Evolutionary conservation across 2,329 filamentous ascomycete species (phyloP).

Genomic region (Colletotrichum kahawae): DNA sequence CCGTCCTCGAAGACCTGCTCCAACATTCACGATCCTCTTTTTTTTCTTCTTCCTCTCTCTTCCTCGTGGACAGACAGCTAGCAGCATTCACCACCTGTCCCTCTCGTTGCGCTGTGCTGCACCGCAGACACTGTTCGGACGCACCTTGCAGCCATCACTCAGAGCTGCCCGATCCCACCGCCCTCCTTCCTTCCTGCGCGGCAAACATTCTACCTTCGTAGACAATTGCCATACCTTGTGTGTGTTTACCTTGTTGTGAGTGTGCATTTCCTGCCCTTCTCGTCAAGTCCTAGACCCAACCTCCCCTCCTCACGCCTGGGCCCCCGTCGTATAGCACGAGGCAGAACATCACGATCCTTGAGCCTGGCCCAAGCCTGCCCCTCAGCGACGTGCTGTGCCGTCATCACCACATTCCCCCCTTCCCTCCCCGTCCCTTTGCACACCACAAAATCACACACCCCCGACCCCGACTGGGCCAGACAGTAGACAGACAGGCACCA

Average conservation of each 20-base stretch:
- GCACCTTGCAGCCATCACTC: not conserved
- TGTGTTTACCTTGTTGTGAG: not conserved
- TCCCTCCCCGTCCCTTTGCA: not conserved
- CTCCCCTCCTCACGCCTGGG: not conserved
- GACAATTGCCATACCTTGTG: conserved; percentile 7
- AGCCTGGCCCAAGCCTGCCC: conserved; percentile 17
- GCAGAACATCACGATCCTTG: conserved; percentile 16
- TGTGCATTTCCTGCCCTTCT: not conserved
- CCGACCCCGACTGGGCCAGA: not conserved
- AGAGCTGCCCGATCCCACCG: not conserved
- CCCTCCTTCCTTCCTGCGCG: not conserved
- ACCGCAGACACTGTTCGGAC: not conserved
- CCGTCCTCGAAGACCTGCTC: not conserved
- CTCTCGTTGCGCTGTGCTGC: not conserved
- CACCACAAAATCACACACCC: not conserved
- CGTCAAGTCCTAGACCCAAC: not conserved
- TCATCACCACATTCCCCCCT: conserved; percentile 21
- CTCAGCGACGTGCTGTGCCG: conserved; percentile 23
- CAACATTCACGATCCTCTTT: not conserved
- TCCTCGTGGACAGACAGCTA: not conserved
- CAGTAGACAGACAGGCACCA: not conserved
- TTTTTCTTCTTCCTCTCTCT: not conserved
- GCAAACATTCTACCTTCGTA: not conserved
- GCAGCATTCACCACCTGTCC: not conserved
- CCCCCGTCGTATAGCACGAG: not conserved